Evolutionary conservation across 352 stramenopile genomes (phyloP), one percentile per base, ranked within the genome.

Genomic region (Phytophthora agathidicida): DNA sequence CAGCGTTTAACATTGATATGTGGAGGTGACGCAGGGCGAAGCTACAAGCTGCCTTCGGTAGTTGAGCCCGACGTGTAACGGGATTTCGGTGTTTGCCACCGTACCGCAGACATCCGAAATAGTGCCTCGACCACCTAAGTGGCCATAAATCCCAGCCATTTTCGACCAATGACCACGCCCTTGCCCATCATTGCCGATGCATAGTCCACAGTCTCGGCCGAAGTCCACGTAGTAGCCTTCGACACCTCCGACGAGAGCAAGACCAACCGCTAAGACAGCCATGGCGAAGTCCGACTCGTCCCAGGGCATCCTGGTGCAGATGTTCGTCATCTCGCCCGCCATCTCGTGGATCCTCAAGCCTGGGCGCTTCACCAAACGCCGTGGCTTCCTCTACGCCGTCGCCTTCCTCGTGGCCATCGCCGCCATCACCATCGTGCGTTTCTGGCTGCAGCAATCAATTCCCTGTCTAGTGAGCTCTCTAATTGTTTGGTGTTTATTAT

Each of bases 281-380:
- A 87, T 85, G 70, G 51, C 58, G 36, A 59, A 66, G 37, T 69
- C 68, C 67, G 83, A 90, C 62, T 86, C 75, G 56, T 87, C 88
- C 68, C 71, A 75, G 55, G 72, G 74, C 54, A 64, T 92, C 28
- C 60, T 91, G 11, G 80, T 88, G 65, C 81, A 94, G 70, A 77
- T 88, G 63, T 80, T 86, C 53, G 65, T 92, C 55, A 72, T 94
- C 50, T 90, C 85, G 46, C 96, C 96, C 9, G 87, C 83, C 31
- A 96, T 96, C 37, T 96, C 92, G 37, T 99, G 96, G 96, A 98
- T 99, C 68, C 83, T 99, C 39, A 80, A 90, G 27, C 95, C 96
- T 5, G 95, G 95, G 2, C 80, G 96, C 60, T 99, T 98, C 75
- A 87, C 96, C 51, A 93, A 88, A 43, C 88, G 89, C 50, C 90